Percentiles rank a stretch among this genome's conserved stretches.
Conservation (phyloP, 2,329 filamentous ascomycete species). For the Metarhizium brunneum region DNA sequence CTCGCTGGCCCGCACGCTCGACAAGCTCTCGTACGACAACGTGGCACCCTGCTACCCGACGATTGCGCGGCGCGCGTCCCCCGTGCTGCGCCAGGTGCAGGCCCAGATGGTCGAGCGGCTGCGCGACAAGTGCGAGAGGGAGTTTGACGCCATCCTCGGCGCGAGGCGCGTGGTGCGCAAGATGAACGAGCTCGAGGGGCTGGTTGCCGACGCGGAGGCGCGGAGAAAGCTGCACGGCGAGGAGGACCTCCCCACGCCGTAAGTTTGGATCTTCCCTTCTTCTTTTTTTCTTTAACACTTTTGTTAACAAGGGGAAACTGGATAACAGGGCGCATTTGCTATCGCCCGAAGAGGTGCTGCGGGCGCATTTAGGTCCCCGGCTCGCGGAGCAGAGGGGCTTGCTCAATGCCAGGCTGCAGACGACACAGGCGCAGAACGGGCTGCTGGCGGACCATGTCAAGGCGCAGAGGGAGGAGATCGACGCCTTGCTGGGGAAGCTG, state of each 20-base stretch:
- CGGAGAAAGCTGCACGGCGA: constrained; percentile 13
- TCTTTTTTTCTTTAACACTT: background rate
- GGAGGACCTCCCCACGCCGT: constrained; percentile 33
- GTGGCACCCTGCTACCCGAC: constrained; percentile 54
- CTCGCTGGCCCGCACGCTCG: constrained; percentile 44
- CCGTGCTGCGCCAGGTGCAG: constrained; percentile 45
- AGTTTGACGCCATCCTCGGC: constrained; percentile 47
- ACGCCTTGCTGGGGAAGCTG: constrained; percentile 36
- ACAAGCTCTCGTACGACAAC: constrained; percentile 45
- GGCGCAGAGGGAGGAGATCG: constrained; percentile 46
- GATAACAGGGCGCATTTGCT: constrained; percentile 36
- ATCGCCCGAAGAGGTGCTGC: constrained; percentile 40
- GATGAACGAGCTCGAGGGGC: constrained; percentile 49
- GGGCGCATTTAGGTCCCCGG: constrained; percentile 45
- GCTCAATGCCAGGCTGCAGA: constrained; percentile 48
- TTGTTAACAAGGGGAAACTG: too few species aligned
- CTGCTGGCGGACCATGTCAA: constrained; percentile 40
- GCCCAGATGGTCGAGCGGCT: constrained; percentile 48
- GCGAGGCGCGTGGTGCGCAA: constrained; percentile 43
- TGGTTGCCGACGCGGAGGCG: constrained; percentile 40
- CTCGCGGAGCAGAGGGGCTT: constrained; percentile 43
- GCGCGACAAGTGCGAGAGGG: constrained; percentile 43
- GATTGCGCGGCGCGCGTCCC: constrained; percentile 40
- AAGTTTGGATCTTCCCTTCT: constrained; percentile 15
- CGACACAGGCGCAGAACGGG: constrained; percentile 47